A percentile compares a stretch with the other conserved stretches of the same genome.
phyloP scores from a whole-genome alignment of 768 basidiomycete species.

The Termitomyces sp. region DNA sequence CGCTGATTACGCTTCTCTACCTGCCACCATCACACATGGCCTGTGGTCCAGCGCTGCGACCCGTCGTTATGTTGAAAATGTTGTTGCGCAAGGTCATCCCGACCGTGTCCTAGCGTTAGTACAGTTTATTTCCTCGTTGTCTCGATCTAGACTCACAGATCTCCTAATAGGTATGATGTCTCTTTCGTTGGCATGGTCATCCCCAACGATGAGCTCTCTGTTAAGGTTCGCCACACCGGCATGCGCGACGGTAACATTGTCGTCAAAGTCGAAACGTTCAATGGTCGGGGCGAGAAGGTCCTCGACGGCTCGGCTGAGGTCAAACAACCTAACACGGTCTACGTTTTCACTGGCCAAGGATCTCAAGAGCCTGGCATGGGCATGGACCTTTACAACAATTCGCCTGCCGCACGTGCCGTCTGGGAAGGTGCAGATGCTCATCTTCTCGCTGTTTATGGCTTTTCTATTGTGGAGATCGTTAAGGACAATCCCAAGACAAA shows the following conservation, averaged over 20 bases:
- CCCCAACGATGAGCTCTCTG: conserved; percentile 81
- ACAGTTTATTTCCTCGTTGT: background rate
- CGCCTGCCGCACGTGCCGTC: conserved; percentile 91
- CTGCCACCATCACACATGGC: conserved; percentile 96
- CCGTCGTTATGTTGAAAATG: conserved; percentile 86
- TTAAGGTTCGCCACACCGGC: conserved; percentile 84
- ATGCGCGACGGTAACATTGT: conserved; percentile 95
- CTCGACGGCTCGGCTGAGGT: conserved; percentile 92
- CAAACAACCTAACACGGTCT: conserved; percentile 86
- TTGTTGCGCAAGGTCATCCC: conserved; percentile 90
- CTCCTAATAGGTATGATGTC: conserved; percentile 71
- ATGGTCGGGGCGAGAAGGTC: conserved; percentile 86
- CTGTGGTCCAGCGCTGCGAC: conserved; percentile 97
- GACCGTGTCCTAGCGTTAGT: conserved; percentile 86
- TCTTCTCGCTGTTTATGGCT: conserved; percentile 91
- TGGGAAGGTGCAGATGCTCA: conserved; percentile 98
- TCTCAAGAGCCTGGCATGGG: conserved; percentile 99
- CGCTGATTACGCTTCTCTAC: conserved; percentile 87
- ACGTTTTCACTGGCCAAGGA: conserved; percentile 98
- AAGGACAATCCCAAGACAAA: conserved; percentile 98
- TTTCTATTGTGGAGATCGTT: conserved; percentile 98
- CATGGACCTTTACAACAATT: conserved; percentile 94
- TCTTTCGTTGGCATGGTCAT: conserved; percentile 97
- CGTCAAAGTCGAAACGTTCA: conserved; percentile 83
- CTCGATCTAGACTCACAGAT: background rate